Percentiles rank a stretch among this genome's conserved stretches.
Evolutionary conservation across 2,329 filamentous ascomycete species (phyloP).

Genomic region (Amylocarpus encephaloides): DNA sequence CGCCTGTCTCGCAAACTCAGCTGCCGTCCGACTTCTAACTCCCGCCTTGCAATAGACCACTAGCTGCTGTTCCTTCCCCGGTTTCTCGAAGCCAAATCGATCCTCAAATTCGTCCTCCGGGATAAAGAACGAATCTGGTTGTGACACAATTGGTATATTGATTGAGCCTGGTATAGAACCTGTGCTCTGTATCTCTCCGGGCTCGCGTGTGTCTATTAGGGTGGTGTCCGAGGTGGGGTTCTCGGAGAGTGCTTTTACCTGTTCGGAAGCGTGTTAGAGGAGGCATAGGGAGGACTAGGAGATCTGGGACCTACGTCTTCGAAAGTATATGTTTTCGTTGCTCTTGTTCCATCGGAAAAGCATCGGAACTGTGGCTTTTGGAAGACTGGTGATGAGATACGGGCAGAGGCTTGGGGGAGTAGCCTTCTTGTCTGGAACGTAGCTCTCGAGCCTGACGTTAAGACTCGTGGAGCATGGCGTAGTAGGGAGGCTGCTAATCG

Average conservation of each 20-base stretch:
- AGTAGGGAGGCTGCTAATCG: conserved; percentile 15
- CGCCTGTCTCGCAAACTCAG: conserved; percentile 65
- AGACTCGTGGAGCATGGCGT: conserved; percentile 9
- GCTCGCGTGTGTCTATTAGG: conserved; percentile 59
- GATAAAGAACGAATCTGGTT: conserved; percentile 75
- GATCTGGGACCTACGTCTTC: conserved; percentile 33
- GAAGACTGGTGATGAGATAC: neutral
- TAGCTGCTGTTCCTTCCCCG: conserved; percentile 48
- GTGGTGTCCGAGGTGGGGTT: conserved; percentile 33
- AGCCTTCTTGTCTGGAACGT: conserved; percentile 8
- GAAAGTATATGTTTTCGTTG: conserved; percentile 43
- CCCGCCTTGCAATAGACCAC: conserved; percentile 94
- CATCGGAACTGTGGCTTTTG: conserved; percentile 19
- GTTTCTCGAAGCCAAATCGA: conserved; percentile 71
- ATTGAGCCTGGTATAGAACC: conserved; percentile 74
- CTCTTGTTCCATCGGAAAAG: conserved; percentile 18
- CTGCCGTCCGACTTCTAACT: conserved; percentile 72
- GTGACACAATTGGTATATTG: conserved; percentile 73
- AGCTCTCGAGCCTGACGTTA: conserved; percentile 5
- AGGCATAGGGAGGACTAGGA: neutral
- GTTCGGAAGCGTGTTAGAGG: conserved; percentile 19
- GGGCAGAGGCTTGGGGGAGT: conserved; percentile 1
- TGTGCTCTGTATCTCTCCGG: conserved; percentile 53
- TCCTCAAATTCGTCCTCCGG: conserved; percentile 73
- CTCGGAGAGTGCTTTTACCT: conserved; percentile 38